Conservation (phyloP, 2,329 filamentous ascomycete genomes). For the Monilinia aucupariae region DNA sequence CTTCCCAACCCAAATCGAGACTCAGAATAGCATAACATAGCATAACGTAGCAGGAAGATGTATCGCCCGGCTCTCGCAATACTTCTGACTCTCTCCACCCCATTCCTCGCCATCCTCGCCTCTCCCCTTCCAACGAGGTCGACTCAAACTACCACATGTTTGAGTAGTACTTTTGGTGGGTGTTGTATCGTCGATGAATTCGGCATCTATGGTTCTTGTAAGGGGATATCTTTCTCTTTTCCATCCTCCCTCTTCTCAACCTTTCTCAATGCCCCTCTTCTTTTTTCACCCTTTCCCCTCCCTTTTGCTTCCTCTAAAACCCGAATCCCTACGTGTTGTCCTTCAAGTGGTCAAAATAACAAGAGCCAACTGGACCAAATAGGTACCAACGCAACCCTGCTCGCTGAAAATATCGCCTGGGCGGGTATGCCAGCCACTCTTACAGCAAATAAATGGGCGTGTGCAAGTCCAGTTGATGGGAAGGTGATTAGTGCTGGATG, state of each 20-base stretch:
- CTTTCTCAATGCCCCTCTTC: too few species aligned
- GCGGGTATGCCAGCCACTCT: background rate
- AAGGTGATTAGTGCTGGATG: background rate
- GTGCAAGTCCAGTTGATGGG: background rate
- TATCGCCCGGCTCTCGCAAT: background rate
- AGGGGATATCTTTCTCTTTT: background rate
- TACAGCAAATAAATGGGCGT: slow-evolving; percentile 12
- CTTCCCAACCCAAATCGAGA: background rate
- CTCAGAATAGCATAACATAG: too few species aligned
- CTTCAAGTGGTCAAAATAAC: too few species aligned
- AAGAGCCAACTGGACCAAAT: background rate
- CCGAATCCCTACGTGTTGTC: too few species aligned
- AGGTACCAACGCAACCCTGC: slow-evolving; percentile 12
- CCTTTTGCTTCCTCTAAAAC: background rate
- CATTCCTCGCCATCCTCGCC: background rate
- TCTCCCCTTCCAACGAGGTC: background rate
- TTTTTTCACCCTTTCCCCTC: background rate
- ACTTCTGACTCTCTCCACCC: background rate
- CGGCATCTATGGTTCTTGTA: slow-evolving; percentile 2
- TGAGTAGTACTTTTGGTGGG: slow-evolving; percentile 15
- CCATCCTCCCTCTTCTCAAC: background rate
- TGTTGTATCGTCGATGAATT: background rate
- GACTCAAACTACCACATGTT: slow-evolving; percentile 13
- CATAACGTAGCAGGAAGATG: background rate
- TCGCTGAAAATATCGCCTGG: background rate